Evolutionary conservation across 352 stramenopile species (phyloP), one percentile per base, ranked within the genome.

Genomic region (Phytophthora pisi): DNA sequence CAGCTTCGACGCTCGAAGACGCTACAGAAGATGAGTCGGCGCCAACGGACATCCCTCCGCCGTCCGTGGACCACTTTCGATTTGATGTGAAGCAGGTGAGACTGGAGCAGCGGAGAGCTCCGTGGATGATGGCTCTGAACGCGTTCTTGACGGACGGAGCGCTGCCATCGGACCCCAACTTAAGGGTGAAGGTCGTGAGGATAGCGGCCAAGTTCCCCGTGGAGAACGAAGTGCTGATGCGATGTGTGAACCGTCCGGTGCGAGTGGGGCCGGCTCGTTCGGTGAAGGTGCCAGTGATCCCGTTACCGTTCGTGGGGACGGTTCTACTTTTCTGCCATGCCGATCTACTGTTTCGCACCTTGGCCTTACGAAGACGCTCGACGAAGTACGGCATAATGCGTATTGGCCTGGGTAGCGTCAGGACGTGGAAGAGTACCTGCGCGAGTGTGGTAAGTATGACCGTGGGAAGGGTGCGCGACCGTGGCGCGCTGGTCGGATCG

Each of bases 311-410:
- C n/a, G 31, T 67, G 1, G 60, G 49, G 2, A 62, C 61, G 4
- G 61, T 68, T 5, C 26, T 68, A 11, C 43, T 57, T 8, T 58
- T 36, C 42, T 67, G 60, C 24, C 61, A 67, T 13, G 15, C 18
- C 2, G 61, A 62, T n/a, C 3, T 62, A 3, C 7, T 63, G 24
- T 57, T 4, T 20, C 46, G 1, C 46, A 62, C 20, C 18, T 49
- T 23, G 45, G 61, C 11, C 5, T 56, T 4, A 61, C 31, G 0
- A 57, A 68, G 36, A 62, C 46, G 2, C 3, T 46, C 2, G 61
- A 68, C 36, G 20, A 51, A 47, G 38, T 45, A 8, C 15, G 57
- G 57, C 36, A 36, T 47, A 15, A 45, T 11, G 50, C 50, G 16
- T 56, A 8, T 30, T 30, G 26, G 26, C 26, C 26, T 30, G 2